A percentile compares a stretch with the other conserved stretches of the same genome.
phyloP scores from a whole-genome alignment of 176 grass and related monocot species.

The Bromus sterilis region DNA sequence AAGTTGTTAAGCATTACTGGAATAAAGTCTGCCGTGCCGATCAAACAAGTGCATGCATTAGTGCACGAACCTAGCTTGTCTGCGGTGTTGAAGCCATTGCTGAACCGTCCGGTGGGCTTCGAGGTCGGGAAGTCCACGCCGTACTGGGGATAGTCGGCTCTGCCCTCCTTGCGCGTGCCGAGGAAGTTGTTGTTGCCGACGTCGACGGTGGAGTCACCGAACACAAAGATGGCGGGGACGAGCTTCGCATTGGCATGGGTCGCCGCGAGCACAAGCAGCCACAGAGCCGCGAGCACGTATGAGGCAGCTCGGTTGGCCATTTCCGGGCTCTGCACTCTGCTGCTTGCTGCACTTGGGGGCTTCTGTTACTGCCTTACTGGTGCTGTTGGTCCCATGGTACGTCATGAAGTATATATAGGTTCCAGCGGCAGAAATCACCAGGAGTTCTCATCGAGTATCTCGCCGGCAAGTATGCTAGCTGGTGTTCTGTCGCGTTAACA shows the following conservation, averaged over 20 bases:
- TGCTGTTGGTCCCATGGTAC: not conserved
- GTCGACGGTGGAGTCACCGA: slow-evolving; percentile 85
- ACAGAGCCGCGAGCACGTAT: slow-evolving; percentile 11
- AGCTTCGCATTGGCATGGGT: not conserved
- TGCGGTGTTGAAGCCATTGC: slow-evolving; percentile 79
- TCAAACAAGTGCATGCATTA: not conserved
- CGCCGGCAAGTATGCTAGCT: not conserved
- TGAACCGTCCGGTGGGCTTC: slow-evolving; percentile 72
- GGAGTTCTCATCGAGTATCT: not conserved
- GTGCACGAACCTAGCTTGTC: slow-evolving; percentile 71
- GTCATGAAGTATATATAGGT: not conserved
- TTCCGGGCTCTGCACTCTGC: not conserved
- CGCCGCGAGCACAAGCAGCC: slow-evolving; percentile 16
- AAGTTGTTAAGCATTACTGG: not conserved
- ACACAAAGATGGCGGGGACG: slow-evolving; percentile 67
- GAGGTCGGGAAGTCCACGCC: slow-evolving; percentile 63
- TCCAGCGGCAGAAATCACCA: not conserved
- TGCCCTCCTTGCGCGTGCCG: slow-evolving; percentile 10
- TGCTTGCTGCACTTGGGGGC: not conserved
- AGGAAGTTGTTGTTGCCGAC: slow-evolving; percentile 79
- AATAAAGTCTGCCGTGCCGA: not conserved
- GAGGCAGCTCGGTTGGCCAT: not conserved
- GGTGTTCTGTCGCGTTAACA: not conserved
- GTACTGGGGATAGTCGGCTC: slow-evolving; percentile 61
- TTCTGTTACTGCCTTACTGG: slow-evolving; percentile 14